These are phyloP conservation scores for Fraxinus latifolia DNA, from an alignment of 305 asterid genomes.

Conservation along the genomic window DNA sequence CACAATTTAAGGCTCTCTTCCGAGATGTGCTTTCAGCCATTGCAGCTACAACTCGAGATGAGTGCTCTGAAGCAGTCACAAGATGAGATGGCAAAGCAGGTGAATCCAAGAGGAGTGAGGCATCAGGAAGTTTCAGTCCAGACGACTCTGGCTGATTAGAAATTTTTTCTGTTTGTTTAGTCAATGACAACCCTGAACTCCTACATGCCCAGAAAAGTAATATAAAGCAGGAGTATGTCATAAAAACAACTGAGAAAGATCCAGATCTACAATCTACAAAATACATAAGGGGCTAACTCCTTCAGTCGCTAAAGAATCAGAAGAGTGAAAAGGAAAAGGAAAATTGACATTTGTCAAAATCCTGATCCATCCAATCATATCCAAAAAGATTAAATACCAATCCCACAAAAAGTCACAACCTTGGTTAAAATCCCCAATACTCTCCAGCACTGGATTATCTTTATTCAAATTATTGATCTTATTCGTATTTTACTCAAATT, in stretches of 20 bases:
- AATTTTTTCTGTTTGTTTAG: conserved; percentile 25
- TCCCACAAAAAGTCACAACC: neutral
- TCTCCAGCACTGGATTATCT: neutral
- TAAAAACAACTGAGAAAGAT: neutral
- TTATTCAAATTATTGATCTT: neutral
- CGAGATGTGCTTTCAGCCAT: conserved; percentile 70
- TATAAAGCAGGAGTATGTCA: conserved; percentile 3
- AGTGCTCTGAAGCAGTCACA: conserved; percentile 44
- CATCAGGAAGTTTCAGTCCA: conserved; percentile 70
- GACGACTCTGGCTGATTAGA: conserved; percentile 32
- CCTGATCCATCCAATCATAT: neutral
- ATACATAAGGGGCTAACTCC: neutral
- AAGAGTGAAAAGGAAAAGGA: neutral
- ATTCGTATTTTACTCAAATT: neutral
- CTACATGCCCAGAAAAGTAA: conserved; percentile 29
- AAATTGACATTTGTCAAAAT: neutral
- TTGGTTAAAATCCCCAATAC: neutral
- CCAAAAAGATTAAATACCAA: neutral
- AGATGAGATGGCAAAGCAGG: conserved; percentile 46
- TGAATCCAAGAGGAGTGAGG: conserved; percentile 70
- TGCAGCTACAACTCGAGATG: conserved; percentile 85
- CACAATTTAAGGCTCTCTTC: conserved; percentile 58
- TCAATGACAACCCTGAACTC: conserved; percentile 26
- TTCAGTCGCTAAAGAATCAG: neutral
- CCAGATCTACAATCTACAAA: neutral